Conservation (phyloP, 2,329 filamentous ascomycete genomes). For the Arthrobotrys sphaeroides region DNA sequence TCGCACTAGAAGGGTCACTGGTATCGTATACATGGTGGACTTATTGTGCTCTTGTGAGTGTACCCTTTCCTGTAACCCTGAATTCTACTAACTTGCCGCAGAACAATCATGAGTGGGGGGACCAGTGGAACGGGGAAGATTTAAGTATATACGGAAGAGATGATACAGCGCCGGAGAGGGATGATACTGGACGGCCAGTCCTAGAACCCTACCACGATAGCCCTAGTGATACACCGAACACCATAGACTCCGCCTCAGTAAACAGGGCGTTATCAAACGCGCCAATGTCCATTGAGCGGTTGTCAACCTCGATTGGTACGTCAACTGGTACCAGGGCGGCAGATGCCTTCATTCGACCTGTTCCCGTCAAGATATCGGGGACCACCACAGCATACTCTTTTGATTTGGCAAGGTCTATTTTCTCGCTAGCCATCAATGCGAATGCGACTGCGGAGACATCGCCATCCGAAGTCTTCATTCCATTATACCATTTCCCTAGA, state of each 20-base stretch:
- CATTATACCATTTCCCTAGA: slow-evolving; percentile 89
- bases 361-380: slow-evolving; percentile 79
- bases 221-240: slow-evolving; percentile 28
- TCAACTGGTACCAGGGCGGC: slow-evolving; percentile 83
- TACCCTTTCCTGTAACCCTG: neutral
- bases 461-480: slow-evolving; percentile 85
- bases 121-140: slow-evolving; percentile 98
- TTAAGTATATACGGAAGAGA: slow-evolving; percentile 88
- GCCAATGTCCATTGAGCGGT: slow-evolving; percentile 62
- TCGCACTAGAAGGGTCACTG: slow-evolving; percentile 82
- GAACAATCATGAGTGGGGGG: slow-evolving; percentile 89
- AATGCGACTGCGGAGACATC: slow-evolving; percentile 70
- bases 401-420: slow-evolving; percentile 80
- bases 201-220: slow-evolving; percentile 44
- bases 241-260: slow-evolving; percentile 56
- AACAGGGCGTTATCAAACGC: slow-evolving; percentile 71
- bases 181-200: slow-evolving; percentile 56
- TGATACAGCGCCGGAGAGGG: slow-evolving; percentile 67
- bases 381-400: slow-evolving; percentile 78
- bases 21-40: slow-evolving; percentile 92
- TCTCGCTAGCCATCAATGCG: slow-evolving; percentile 75
- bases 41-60: slow-evolving; percentile 75
- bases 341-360: slow-evolving; percentile 89
- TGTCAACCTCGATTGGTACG: slow-evolving; percentile 62
- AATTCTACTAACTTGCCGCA: slow-evolving; percentile 60